Conservation (phyloP, 345 rosid species). For the Microthlaspi erraticum region DNA sequence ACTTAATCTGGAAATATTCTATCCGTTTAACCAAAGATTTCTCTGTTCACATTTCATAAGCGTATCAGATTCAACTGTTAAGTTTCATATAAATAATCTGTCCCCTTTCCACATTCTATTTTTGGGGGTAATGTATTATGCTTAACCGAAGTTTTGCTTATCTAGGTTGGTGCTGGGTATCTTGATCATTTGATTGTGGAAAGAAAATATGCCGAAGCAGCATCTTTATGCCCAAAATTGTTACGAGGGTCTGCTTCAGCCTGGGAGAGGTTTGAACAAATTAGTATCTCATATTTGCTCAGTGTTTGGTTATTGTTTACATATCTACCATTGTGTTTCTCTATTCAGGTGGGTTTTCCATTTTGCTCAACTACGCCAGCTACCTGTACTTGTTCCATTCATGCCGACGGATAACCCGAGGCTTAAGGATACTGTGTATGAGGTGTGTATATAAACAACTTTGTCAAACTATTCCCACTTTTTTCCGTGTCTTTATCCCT, state of each 20-base stretch:
- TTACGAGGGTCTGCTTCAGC: constrained; percentile 93
- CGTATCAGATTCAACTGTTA: constrained; percentile 13
- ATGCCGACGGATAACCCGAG: constrained; percentile 92
- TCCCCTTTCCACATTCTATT: constrained; percentile 16
- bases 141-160: constrained; percentile 37
- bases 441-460: constrained; percentile 56
- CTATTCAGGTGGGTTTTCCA: constrained; percentile 96
- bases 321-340: constrained; percentile 38
- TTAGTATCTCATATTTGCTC: constrained; percentile 22
- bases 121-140: not conserved
- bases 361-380: constrained; percentile 98
- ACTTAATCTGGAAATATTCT: not conserved
- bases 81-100: too few relatives aligned
- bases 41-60: constrained; percentile 21
- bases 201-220: constrained; percentile 96
- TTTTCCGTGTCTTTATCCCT: not conserved
- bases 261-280: constrained; percentile 87
- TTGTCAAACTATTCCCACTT: constrained; percentile 11
- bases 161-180: constrained; percentile 95
- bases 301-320: constrained; percentile 30
- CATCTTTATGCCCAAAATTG: constrained; percentile 94
- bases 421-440: constrained; percentile 97
- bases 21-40: constrained; percentile 3
- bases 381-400: constrained; percentile 92
- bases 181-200: constrained; percentile 99